Base-by-base conservation (phyloP, 768 basidiomycete genomes). In the Saitozyma podzolica region DNA sequence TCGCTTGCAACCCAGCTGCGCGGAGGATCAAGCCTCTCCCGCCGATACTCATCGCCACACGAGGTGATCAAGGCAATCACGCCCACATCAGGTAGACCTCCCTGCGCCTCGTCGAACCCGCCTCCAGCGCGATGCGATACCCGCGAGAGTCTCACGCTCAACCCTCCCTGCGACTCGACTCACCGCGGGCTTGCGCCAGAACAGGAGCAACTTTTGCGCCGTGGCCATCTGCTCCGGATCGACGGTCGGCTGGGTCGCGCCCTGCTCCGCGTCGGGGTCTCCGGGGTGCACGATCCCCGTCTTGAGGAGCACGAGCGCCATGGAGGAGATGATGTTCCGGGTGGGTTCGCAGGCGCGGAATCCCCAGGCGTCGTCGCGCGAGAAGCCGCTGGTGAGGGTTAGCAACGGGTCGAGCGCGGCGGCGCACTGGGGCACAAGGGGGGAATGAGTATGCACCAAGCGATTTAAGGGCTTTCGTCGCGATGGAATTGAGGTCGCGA, bases 171-270 rank as follows among this genome's bases (percentile, higher is more conserved):
- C n/a, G n/a, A n/a, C n/a, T 65, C 43, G 16, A 86, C 92, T 69
- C 80, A 96, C 95, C n/a, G 96, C 96, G 50, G 96, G 96, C 80
- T 99, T 99, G 78, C 96, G 85, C 96, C 96, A 99, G 84, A 99
- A 99, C 47, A 99, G 78, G 45, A 99, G 82, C 50, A 99, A 83
- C 82, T 99, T 99, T 79, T 98, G 95, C 9, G 96, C 93, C 8
- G 95, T 98, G 19, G 89, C 87, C 91, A 98, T 96, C 82, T 99
- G 96, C 58, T 84, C 82, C 67, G 89, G 87, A 80, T 99, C 93
- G 59, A 98, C 84, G 54, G 88, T 88, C 41, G 93, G 91, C 11
- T 85, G 85, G 6, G 51, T 43, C 11, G 58, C 40, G 29, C 56
- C 55, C 0, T 50, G 54, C 0, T 60, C 51, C 11, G 65, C 56